phyloP scores from a whole-genome alignment of 2,329 filamentous ascomycete species.

The Phaeosphaeriaceae sp. region DNA sequence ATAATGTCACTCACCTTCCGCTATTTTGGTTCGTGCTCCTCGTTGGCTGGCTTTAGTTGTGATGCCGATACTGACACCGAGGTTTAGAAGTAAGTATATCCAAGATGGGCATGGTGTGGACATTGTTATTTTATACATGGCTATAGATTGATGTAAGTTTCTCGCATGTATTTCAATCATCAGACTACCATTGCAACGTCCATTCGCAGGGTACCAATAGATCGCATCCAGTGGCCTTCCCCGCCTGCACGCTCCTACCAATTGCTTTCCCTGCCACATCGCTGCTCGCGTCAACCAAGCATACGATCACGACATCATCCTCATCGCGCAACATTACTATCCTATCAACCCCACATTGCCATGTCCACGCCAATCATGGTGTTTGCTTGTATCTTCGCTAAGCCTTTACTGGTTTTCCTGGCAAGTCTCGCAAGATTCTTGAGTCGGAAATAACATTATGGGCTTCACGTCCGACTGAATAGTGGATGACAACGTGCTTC shows the following conservation, averaged over 20 bases:
- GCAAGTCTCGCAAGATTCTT: constrained; percentile 12
- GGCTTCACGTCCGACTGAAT: constrained; percentile 5
- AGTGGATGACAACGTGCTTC: background rate
- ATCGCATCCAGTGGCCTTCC: too few relatives aligned
- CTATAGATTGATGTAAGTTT: too few relatives aligned
- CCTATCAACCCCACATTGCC: constrained; percentile 10
- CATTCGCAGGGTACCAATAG: too few relatives aligned
- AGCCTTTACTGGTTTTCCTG: constrained; percentile 12
- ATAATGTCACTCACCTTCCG: constrained; percentile 4
- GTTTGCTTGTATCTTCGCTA: constrained; percentile 16
- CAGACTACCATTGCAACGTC: too few relatives aligned
- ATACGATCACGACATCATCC: constrained; percentile 30
- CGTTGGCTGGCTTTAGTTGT: too few relatives aligned
- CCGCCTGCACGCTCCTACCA: background rate
- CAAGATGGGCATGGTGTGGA: too few relatives aligned
- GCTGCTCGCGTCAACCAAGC: constrained; percentile 26
- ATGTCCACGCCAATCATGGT: constrained; percentile 22
- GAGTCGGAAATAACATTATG: background rate
- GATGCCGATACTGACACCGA: too few relatives aligned
- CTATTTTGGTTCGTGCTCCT: too few relatives aligned
- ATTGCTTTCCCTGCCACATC: background rate
- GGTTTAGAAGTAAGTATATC: too few relatives aligned
- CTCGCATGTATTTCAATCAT: too few relatives aligned
- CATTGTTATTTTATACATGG: too few relatives aligned
- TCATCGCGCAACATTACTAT: constrained; percentile 5